Conservation (phyloP, 2,329 filamentous ascomycete genomes). For the Colletotrichum shisoi region DNA sequence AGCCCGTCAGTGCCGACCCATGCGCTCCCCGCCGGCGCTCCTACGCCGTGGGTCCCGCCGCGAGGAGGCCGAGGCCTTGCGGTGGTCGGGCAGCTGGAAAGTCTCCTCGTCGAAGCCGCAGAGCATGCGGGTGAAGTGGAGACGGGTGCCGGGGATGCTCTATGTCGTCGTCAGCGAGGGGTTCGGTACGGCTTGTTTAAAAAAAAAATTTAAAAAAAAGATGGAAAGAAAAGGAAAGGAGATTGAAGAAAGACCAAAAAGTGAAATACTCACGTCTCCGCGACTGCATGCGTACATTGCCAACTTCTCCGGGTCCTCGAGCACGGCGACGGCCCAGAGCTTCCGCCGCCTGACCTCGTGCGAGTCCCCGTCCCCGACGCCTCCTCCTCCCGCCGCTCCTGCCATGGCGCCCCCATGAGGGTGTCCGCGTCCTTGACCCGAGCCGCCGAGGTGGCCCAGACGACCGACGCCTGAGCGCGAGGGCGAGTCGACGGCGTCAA, state of each 20-base stretch:
- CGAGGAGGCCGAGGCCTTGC: slow-evolving; percentile 29
- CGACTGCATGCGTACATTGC: slow-evolving; percentile 66
- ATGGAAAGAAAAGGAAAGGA: slow-evolving; percentile 1
- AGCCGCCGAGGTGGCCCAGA: slow-evolving; percentile 22
- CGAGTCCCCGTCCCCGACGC: slow-evolving; percentile 48
- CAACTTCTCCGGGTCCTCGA: slow-evolving; percentile 65
- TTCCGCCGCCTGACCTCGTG: slow-evolving; percentile 55
- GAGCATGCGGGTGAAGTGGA: slow-evolving; percentile 64
- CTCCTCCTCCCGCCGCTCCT: not conserved
- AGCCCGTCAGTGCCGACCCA: slow-evolving; percentile 20
- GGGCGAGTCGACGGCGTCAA: slow-evolving; percentile 30
- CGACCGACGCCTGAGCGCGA: slow-evolving; percentile 20
- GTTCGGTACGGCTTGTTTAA: too few species aligned
- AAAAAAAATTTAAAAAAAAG: not conserved
- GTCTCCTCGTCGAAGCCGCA: slow-evolving; percentile 57
- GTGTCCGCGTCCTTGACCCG: not conserved
- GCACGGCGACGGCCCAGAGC: slow-evolving; percentile 60
- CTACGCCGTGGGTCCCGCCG: slow-evolving; percentile 29
- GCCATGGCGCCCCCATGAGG: not conserved
- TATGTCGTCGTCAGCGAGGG: slow-evolving; percentile 43
- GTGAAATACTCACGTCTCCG: slow-evolving; percentile 58
- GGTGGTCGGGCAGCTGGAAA: slow-evolving; percentile 37
- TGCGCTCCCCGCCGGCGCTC: slow-evolving; percentile 40
- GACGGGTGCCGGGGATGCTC: slow-evolving; percentile 64
- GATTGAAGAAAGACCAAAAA: slow-evolving; percentile 1